Conservation (phyloP, 331 rosid species). For the Malus hybrid region DNA sequence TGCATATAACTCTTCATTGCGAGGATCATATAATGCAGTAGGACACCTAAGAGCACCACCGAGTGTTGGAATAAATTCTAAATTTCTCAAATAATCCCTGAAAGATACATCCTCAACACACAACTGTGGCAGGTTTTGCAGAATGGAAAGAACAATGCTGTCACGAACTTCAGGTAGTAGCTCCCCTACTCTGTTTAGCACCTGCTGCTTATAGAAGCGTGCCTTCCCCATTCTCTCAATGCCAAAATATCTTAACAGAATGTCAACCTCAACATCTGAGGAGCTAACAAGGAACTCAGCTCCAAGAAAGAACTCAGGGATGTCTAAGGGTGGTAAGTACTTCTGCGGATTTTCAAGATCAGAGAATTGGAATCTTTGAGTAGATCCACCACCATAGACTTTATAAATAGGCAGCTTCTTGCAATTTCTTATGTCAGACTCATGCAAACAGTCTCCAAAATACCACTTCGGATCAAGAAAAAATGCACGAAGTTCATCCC, state of each 20-base stretch:
- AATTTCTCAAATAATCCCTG: conserved; percentile 59
- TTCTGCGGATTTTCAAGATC: conserved; percentile 70
- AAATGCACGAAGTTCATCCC: conserved; percentile 69
- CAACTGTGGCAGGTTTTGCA: conserved; percentile 74
- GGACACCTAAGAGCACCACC: conserved; percentile 71
- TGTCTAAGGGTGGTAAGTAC: conserved; percentile 76
- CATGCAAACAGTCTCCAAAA: conserved; percentile 57
- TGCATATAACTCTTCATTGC: conserved; percentile 77
- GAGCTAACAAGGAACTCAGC: conserved; percentile 62
- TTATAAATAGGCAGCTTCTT: conserved; percentile 69
- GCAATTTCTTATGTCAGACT: conserved; percentile 45
- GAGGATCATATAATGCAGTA: conserved; percentile 74
- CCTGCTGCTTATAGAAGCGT: conserved; percentile 52
- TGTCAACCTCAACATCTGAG: conserved; percentile 55
- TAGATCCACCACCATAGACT: conserved; percentile 52
- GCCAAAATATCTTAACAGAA: conserved; percentile 71
- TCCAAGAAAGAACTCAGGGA: conserved; percentile 72
- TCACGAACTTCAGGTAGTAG: conserved; percentile 81
- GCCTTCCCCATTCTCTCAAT: conserved; percentile 87
- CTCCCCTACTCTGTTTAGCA: conserved; percentile 62
- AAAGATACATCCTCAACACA: conserved; percentile 65
- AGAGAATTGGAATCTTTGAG: conserved; percentile 53
- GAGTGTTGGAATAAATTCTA: conserved; percentile 66
- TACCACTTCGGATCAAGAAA: conserved; percentile 94
- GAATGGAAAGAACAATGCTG: conserved; percentile 64